These are phyloP conservation scores for Acanthamoeba culbertsoni DNA, from an alignment of 208 protist genomes.

Conservation along the genomic window DNA sequence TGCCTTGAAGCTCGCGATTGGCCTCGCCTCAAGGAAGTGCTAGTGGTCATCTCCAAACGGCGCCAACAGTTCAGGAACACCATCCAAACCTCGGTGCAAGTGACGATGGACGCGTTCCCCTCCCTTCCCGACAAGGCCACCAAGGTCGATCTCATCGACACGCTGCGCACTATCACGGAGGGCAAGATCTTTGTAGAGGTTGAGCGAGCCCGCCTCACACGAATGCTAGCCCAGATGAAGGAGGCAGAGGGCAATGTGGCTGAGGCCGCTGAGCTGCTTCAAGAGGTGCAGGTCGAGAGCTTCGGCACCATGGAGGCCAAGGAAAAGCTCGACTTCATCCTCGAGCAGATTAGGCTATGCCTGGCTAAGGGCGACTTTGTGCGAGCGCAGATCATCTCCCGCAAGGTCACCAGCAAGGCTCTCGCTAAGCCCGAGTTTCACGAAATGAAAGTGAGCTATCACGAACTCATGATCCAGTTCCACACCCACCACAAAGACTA, in stretches of 20 bases:
- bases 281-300: conserved; percentile 95
- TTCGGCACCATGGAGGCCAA: conserved; percentile 95
- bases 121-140: conserved; percentile 81
- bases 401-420: conserved; percentile 87
- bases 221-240: conserved; percentile 89
- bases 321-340: conserved; percentile 95
- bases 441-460: conserved; percentile 75
- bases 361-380: conserved; percentile 93
- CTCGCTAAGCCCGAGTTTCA: conserved; percentile 42
- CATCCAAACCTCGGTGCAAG: conserved; percentile 81
- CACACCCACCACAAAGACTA: conserved; percentile 87
- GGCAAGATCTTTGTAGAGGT: conserved; percentile 96
- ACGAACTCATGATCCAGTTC: conserved; percentile 89
- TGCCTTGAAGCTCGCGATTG: conserved; percentile 87
- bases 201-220: conserved; percentile 92
- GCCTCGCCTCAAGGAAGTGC: conserved; percentile 86
- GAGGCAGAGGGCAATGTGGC: conserved; percentile 90
- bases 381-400: conserved; percentile 90
- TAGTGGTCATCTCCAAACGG: conserved; percentile 92
- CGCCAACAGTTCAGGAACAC: conserved; percentile 85
- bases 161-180: conserved; percentile 89
- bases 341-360: conserved; percentile 94
- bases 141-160: conserved; percentile 89
- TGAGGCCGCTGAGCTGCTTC: conserved; percentile 92
- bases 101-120: conserved; percentile 83